These are phyloP conservation scores for Scleroderma bovista DNA, from an alignment of 768 basidiomycete genomes.

Conservation along the genomic window DNA sequence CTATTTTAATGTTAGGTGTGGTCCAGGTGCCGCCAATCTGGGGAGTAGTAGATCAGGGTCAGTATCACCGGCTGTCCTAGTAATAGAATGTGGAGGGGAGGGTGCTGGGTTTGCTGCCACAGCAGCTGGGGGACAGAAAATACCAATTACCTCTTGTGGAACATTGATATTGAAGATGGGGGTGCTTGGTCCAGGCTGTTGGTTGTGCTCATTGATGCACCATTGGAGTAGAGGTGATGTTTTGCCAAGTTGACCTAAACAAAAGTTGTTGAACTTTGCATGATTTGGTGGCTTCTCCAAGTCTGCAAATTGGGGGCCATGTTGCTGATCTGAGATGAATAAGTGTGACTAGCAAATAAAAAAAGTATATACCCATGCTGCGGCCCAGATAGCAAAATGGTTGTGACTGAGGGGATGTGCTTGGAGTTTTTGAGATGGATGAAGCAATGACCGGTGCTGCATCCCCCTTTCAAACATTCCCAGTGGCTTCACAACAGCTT, in stretches of 20 bases:
- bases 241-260: background rate
- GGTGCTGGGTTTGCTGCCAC: too few species aligned
- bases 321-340: background rate
- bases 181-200: background rate
- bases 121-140: too few species aligned
- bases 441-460: background rate
- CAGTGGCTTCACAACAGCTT: background rate
- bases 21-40: too few species aligned
- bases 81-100: too few species aligned
- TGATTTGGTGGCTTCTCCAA: background rate
- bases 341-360: background rate
- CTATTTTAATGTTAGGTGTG: too few species aligned
- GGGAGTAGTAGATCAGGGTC: too few species aligned
- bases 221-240: background rate
- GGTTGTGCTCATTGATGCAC: too few species aligned
- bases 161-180: too few species aligned
- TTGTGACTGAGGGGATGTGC: background rate
- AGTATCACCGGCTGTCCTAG: too few species aligned
- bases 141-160: too few species aligned
- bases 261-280: background rate
- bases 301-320: background rate
- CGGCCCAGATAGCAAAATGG: conserved; percentile 3
- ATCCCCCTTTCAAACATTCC: conserved; percentile 1
- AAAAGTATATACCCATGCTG: background rate
- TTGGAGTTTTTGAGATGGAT: background rate